phyloP scores from a whole-genome alignment of 2,329 filamentous ascomycete species.

The Penicillium fuscoglaucum region DNA sequence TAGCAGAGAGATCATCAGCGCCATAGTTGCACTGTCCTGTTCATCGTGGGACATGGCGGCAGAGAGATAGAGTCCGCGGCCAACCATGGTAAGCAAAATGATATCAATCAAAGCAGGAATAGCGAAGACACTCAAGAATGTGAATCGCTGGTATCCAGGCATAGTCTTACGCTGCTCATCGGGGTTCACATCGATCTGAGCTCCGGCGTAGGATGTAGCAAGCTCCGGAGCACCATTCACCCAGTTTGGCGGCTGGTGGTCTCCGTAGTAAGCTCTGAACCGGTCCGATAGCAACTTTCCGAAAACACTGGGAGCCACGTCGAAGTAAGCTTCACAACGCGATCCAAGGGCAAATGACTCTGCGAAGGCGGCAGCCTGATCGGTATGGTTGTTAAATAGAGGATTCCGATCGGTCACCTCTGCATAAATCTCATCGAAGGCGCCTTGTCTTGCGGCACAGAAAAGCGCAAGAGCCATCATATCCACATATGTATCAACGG shows the following conservation, averaged over 20 bases:
- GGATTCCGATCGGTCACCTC: conserved; percentile 64
- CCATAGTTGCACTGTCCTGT: conserved; percentile 57
- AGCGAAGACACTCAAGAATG: conserved; percentile 62
- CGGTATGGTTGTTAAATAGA: conserved; percentile 60
- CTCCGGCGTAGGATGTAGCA: conserved; percentile 54
- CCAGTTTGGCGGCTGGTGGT: conserved; percentile 52
- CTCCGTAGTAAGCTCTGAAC: conserved; percentile 48
- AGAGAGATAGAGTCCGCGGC: conserved; percentile 62
- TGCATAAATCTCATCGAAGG: conserved; percentile 63
- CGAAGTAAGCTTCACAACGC: conserved; percentile 63
- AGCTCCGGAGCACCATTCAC: conserved; percentile 52
- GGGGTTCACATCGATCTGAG: conserved; percentile 55
- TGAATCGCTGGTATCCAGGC: conserved; percentile 53
- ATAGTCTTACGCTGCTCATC: conserved; percentile 46
- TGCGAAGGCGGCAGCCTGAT: conserved; percentile 64
- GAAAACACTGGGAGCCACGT: conserved; percentile 53
- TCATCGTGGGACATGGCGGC: conserved; percentile 54
- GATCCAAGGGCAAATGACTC: conserved; percentile 65
- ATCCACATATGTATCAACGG: conserved; percentile 52
- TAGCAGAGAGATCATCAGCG: conserved; percentile 59
- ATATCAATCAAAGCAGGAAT: conserved; percentile 64
- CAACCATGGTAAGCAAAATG: conserved; percentile 58
- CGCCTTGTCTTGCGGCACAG: conserved; percentile 56
- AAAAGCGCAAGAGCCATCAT: conserved; percentile 60
- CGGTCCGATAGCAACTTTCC: conserved; percentile 46